These are phyloP conservation scores for Naganishia vishniacii DNA, from an alignment of 768 basidiomycete species.

Conservation along the genomic window DNA sequence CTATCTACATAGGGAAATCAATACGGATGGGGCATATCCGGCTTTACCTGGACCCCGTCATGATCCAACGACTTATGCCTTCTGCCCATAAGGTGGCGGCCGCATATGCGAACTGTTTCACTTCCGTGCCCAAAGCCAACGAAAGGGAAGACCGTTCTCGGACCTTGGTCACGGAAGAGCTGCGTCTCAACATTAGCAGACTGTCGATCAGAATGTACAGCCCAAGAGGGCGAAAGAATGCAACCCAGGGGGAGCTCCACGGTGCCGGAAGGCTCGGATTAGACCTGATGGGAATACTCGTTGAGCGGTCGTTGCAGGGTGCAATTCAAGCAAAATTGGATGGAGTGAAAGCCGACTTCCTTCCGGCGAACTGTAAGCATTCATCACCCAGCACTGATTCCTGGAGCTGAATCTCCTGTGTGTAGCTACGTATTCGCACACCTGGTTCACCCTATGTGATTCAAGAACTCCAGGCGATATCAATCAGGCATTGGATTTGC, in stretches of 20 bases:
- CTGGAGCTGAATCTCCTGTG: neutral
- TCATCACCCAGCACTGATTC: neutral
- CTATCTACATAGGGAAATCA: neutral
- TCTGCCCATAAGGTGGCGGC: neutral
- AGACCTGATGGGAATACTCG: neutral
- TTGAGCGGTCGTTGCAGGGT: neutral
- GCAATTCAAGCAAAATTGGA: neutral
- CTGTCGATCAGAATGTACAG: slow-evolving; percentile 4
- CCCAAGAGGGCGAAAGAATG: neutral
- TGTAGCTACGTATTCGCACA: neutral
- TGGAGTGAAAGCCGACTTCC: neutral
- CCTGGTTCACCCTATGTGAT: neutral
- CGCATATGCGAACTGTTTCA: neutral
- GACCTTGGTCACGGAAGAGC: too few species aligned
- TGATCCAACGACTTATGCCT: slow-evolving; percentile 15
- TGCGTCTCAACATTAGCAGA: neutral
- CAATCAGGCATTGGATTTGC: neutral
- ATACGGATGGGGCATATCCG: slow-evolving; percentile 3
- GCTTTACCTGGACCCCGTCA: slow-evolving; percentile 16
- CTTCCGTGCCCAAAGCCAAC: neutral
- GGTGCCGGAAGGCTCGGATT: neutral
- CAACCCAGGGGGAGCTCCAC: neutral
- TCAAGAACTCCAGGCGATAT: neutral
- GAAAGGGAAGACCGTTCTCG: too few species aligned
- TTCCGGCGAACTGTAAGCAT: neutral